Percentiles rank a stretch among this genome's conserved stretches.
phyloP scores from a whole-genome alignment of 2,329 filamentous ascomycete genomes.

The Peltaster fructicola region DNA sequence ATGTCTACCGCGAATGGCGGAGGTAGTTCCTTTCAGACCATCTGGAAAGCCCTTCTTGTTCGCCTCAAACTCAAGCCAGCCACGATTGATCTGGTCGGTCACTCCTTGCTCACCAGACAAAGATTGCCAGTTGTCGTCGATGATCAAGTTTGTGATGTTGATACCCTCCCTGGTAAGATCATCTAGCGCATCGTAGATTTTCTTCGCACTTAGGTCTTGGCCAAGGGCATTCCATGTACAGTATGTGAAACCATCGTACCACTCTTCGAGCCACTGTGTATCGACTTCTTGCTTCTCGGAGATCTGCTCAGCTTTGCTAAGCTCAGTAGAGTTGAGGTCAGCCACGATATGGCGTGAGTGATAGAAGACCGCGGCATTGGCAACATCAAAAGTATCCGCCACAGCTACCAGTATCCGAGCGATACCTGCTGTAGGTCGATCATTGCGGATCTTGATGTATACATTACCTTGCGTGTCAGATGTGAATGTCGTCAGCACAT shows the following conservation, averaged over 20 bases:
- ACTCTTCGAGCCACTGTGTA: slow-evolving; percentile 57
- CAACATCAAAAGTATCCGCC: slow-evolving; percentile 54
- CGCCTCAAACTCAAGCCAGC: slow-evolving; percentile 74
- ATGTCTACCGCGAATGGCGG: slow-evolving; percentile 47
- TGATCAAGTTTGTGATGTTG: slow-evolving; percentile 68
- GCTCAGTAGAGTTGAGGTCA: slow-evolving; percentile 25
- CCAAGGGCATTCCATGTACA: slow-evolving; percentile 96
- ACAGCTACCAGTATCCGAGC: slow-evolving; percentile 53
- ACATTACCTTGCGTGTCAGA: slow-evolving; percentile 49
- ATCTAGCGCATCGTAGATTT: slow-evolving; percentile 58
- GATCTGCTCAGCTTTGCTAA: slow-evolving; percentile 27
- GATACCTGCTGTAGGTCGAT: slow-evolving; percentile 37
- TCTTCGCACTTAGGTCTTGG: slow-evolving; percentile 62
- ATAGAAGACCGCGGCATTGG: slow-evolving; percentile 69
- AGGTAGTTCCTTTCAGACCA: slow-evolving; percentile 56
- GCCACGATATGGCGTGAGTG: slow-evolving; percentile 53
- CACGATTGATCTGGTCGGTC: slow-evolving; percentile 33
- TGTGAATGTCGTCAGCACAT: slow-evolving; percentile 52
- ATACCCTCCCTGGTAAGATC: slow-evolving; percentile 54
- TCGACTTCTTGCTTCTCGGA: slow-evolving; percentile 33
- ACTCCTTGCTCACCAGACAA: slow-evolving; percentile 43
- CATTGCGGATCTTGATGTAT: slow-evolving; percentile 53
- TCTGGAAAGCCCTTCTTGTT: slow-evolving; percentile 60
- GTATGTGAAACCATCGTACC: slow-evolving; percentile 85
- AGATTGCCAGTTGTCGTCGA: slow-evolving; percentile 93